Base-by-base conservation (phyloP, 352 stramenopile species). In the Pythium aquatile region DNA sequence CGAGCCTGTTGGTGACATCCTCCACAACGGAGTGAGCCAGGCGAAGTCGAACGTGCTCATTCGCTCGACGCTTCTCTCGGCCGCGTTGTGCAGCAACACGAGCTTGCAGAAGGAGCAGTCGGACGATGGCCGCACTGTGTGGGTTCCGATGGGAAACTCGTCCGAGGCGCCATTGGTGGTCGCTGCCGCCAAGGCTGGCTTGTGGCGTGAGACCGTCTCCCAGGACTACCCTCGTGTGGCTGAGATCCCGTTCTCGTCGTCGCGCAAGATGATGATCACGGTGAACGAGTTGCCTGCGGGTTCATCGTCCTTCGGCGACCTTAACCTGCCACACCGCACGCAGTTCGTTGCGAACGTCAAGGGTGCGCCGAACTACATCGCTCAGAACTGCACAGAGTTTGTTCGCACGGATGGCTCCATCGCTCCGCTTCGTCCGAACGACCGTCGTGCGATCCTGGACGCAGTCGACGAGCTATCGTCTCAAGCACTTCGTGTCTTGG, bases 231-330 rank as follows among this genome's bases (percentile, higher is more conserved):
- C 85, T 29, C 78, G 96, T 61, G 58, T 90, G 1, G 73, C 82
- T 16, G 93, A 98, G 70, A 82, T 98, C 28, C 90, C 94, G 0
- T 99, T 99, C 76, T 97, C 81, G 14, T 98, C 91, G 16, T 88
- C 96, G 6, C 77, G 89, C 44, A 99, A 99, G 74, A 87, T 93
- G 73, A 98, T 99, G 96, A 86, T 88, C 49, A 88, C 77, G 4
- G 75, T 90, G 35, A 90, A 88, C 35, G 69, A 82, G 37, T 40
- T 88, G 11, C 68, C 78, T 10, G 49, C 58, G 2, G 72, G 68
- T 0, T 33, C 62, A 0, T n/a, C 29, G 24, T 59, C 59, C 11
- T 77, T 87, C 37, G 78, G 85, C 40, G 58, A 69, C 35, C 35
- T 89, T 1, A 46, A 72, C n/a, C 71, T 90, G 32, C 72, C 75